Conservation (phyloP, 805 yeast genomes). For the Hyphopichia homilentoma region DNA sequence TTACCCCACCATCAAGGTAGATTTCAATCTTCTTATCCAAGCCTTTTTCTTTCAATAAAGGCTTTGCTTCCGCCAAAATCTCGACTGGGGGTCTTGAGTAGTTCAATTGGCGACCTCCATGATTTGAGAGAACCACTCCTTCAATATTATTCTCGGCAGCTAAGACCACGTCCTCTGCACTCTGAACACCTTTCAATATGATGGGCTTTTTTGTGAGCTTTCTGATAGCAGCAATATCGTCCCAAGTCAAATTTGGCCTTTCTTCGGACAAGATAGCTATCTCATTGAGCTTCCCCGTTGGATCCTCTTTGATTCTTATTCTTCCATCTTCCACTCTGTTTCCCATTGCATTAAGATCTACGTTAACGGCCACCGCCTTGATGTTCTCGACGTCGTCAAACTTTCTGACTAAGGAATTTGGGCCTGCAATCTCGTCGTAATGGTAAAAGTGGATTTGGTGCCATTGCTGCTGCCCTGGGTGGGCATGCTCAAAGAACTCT, state of each 20-base stretch:
- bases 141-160: constrained; percentile 68
- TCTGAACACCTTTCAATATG: constrained; percentile 68
- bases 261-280: background rate
- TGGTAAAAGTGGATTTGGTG: constrained; percentile 41
- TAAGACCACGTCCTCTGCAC: constrained; percentile 67
- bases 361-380: constrained; percentile 46
- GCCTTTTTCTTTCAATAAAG: constrained; percentile 41
- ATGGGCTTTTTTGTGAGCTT: constrained; percentile 37
- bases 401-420: no score
- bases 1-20: constrained; percentile 62
- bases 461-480: constrained; percentile 33
- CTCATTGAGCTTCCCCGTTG: background rate
- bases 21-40: constrained; percentile 45
- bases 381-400: constrained; percentile 30
- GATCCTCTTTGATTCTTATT: constrained; percentile 11
- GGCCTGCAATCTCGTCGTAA: constrained; percentile 15
- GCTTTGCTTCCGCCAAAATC: constrained; percentile 65
- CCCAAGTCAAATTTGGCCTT: constrained; percentile 22
- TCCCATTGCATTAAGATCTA: constrained; percentile 50
- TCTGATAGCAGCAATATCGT: constrained; percentile 15
- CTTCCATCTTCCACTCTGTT: constrained; percentile 46
- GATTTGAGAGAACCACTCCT: constrained; percentile 80
- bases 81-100: constrained; percentile 70
- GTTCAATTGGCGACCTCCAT: constrained; percentile 85
- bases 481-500: constrained; percentile 27